Conservation (phyloP, 139 green algal species). For the Coelastrella sp. region DNA sequence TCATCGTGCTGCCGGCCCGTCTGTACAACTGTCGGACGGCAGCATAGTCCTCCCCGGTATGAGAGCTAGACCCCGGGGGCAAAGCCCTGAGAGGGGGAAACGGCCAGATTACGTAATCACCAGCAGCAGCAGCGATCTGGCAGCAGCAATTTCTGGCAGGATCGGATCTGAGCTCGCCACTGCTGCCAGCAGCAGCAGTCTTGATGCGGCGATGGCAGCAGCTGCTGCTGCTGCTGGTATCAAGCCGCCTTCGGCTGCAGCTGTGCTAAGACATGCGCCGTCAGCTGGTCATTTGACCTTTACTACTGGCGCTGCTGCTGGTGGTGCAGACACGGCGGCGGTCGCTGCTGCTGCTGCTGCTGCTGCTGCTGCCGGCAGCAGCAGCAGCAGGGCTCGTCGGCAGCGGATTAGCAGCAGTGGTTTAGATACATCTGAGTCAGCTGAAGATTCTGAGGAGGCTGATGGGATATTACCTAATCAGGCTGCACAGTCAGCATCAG, state of each 20-base stretch:
- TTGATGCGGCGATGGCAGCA: not conserved
- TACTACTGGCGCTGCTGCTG: constrained; percentile 1
- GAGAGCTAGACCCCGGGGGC: constrained; percentile 13
- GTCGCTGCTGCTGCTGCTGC: not conserved
- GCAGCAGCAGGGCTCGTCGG: not conserved
- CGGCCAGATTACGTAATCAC: not conserved
- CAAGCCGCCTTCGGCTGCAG: constrained; percentile 33
- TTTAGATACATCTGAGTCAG: constrained; percentile 10
- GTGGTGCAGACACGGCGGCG: not conserved
- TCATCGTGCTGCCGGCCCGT: not conserved
- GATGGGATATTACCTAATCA: not conserved
- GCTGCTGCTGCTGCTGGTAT: not conserved
- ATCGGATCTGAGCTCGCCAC: not conserved
- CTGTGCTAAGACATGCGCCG: constrained; percentile 8
- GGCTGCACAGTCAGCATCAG: not conserved
- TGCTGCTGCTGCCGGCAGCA: not conserved
- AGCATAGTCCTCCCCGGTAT: constrained; percentile 35
- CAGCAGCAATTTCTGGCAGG: not conserved
- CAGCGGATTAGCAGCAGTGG: constrained; percentile 3
- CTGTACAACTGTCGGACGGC: constrained; percentile 40
- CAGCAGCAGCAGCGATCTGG: not conserved
- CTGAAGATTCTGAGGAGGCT: constrained; percentile 10
- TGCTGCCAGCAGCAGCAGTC: too few relatives aligned
- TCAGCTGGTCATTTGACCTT: not conserved
- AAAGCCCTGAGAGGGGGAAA: constrained; percentile 40